Evolutionary conservation across 1,139 yeast species (phyloP), one percentile per base, ranked within the genome.

Genomic region (Yamadazyma siamensis): DNA sequence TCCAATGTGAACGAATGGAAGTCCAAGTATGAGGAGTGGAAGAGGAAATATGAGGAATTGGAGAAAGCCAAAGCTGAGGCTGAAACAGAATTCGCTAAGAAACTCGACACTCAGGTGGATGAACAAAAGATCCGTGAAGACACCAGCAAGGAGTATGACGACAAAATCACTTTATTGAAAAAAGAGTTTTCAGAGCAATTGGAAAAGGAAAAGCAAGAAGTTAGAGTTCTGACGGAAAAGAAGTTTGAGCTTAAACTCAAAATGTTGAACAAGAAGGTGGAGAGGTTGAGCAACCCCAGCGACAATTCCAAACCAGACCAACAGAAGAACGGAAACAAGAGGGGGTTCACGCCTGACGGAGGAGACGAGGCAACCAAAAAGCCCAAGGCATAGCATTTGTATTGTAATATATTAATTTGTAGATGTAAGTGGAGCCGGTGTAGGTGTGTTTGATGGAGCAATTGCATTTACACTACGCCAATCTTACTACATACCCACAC

Each of bases 211-310:
- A 55, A 56, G 41, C 49, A 42, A 11, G 52, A 51, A 19, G 52
- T 56, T 6, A 56, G 53, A 34, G 46, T 52, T 32, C 59, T 58
- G 31, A 58, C 61, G 17, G 68, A 64, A 32, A 68, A 67, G 50
- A 56, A 61, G 36, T 61, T 54, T 36, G 71, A 66, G 34, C 51
- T 66, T 37, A 65, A 63, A 41, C 51, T 67, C 42, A 61, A 59
- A 35, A 65, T 62, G 62, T 58, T 68, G 49, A 67, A 58, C 43
- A 59, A 70, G 41, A 67, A 63, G 45, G 50, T 64, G 22, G 72
- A 66, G 26, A 58, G 56, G 25, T 46, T 59, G 17, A 68, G 61
- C 24, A 40, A 46, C 21, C n/a, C 26, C 5, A 26, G 15, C 27
- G 15, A 33, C 23, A 26, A 28, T 12, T 14, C 34, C 26, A 22